Conservation (phyloP, 805 yeast species). For the Isabelozyma heimii region DNA sequence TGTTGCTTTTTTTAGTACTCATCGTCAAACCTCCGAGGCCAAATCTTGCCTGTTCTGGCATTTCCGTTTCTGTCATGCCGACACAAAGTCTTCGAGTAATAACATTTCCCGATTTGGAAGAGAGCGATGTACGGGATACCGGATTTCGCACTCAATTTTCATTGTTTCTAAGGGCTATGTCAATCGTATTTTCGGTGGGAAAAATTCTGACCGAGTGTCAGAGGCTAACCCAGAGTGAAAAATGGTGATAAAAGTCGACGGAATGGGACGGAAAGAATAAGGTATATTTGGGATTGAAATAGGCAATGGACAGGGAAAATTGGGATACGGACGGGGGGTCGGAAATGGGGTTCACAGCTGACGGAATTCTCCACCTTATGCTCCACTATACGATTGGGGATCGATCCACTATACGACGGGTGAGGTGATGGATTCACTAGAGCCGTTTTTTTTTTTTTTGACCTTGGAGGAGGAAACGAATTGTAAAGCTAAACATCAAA, state of each 20-base stretch:
- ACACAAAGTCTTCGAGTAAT: not conserved
- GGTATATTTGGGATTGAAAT: too few relatives aligned
- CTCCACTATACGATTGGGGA: too few relatives aligned
- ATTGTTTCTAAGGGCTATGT: not conserved
- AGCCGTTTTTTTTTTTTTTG: too few relatives aligned
- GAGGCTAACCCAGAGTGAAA: too few relatives aligned
- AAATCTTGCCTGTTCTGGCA: not conserved
- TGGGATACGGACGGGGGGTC: too few relatives aligned
- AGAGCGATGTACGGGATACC: not conserved
- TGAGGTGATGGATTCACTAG: too few relatives aligned
- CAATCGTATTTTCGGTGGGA: not conserved
- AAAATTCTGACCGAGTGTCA: not conserved
- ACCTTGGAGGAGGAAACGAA: too few relatives aligned
- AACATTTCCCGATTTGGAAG: not conserved
- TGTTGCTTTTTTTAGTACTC: not conserved
- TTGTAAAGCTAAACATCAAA: too few relatives aligned
- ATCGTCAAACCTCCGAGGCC: not conserved
- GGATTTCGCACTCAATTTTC: not conserved
- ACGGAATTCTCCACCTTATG: too few relatives aligned
- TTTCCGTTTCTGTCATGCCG: not conserved
- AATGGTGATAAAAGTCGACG: not conserved
- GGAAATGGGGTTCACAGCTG: too few relatives aligned
- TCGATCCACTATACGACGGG: too few relatives aligned
- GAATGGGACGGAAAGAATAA: not conserved
- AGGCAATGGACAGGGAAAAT: too few relatives aligned